A percentile compares a stretch with the other conserved stretches of the same genome.
Evolutionary conservation across 805 yeast species (phyloP).

Genomic region (Candida schatavii): DNA sequence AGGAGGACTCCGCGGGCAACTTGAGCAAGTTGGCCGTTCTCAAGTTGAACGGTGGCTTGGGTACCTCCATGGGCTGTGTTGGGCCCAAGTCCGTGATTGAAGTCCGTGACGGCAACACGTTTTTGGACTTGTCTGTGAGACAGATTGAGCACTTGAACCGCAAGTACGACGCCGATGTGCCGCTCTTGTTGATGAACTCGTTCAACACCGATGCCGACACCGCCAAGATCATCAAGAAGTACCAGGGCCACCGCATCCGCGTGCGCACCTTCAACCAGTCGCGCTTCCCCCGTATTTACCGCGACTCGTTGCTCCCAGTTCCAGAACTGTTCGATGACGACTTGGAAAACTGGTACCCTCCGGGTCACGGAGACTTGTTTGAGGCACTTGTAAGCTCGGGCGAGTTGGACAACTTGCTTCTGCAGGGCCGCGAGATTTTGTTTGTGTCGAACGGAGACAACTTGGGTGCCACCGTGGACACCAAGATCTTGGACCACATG

Average conservation of each 20-base stretch:
- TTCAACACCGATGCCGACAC: slow-evolving; percentile 97
- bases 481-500: slow-evolving; percentile 89
- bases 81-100: slow-evolving; percentile 98
- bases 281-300: slow-evolving; percentile 92
- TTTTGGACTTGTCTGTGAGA: slow-evolving; percentile 91
- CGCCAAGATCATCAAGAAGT: slow-evolving; percentile 90
- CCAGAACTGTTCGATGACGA: slow-evolving; percentile 73
- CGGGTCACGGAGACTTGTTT: slow-evolving; percentile 99
- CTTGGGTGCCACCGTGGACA: slow-evolving; percentile 96
- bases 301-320: slow-evolving; percentile 94
- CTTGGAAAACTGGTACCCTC: slow-evolving; percentile 94
- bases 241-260: slow-evolving; percentile 92
- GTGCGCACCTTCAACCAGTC: slow-evolving; percentile 97
- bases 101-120: slow-evolving; percentile 97
- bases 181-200: slow-evolving; percentile 95
- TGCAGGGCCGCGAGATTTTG: slow-evolving; percentile 90
- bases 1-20: slow-evolving; percentile 33
- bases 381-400: slow-evolving; percentile 89
- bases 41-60: slow-evolving; percentile 96
- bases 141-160: slow-evolving; percentile 95
- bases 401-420: slow-evolving; percentile 82
- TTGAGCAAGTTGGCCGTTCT: slow-evolving; percentile 88
- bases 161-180: slow-evolving; percentile 87
- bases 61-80: slow-evolving; percentile 99
- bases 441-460: slow-evolving; percentile 98